These are phyloP conservation scores for Dendrobium nobile DNA, from an alignment of 106 monocot genomes.

Conservation along the genomic window DNA sequence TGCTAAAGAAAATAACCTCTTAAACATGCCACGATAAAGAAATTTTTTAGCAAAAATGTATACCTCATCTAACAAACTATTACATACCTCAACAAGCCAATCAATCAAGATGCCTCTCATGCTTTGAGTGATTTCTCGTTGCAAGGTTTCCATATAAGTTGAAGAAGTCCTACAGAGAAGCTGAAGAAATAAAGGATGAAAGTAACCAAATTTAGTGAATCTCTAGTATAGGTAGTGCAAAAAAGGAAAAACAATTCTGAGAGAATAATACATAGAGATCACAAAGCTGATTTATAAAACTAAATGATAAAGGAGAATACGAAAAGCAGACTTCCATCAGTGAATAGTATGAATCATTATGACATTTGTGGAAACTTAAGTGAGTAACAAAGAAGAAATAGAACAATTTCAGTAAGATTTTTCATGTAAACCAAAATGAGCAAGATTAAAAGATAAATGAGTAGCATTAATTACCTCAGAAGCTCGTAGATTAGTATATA, in stretches of 20 bases:
- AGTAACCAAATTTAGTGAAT: background rate
- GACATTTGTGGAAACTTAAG: background rate
- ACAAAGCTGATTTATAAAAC: background rate
- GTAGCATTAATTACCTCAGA: constrained; percentile 48
- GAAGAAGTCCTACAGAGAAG: constrained; percentile 46
- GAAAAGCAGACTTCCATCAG: background rate
- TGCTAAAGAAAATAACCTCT: background rate
- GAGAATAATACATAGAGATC: background rate
- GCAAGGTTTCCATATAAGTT: constrained; percentile 77
- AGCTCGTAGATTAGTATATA: constrained; percentile 55
- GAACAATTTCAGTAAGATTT: background rate
- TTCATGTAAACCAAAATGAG: background rate
- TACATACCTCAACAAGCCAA: constrained; percentile 93
- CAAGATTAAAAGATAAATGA: background rate
- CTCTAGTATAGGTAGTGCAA: background rate
- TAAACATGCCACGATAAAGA: background rate
- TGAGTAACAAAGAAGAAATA: background rate
- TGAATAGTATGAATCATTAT: background rate
- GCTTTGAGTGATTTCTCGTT: constrained; percentile 71
- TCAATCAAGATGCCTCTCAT: constrained; percentile 87
- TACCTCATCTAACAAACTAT: background rate
- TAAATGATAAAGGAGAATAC: background rate
- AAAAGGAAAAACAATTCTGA: background rate
- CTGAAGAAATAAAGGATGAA: constrained; percentile 30
- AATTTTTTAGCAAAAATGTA: background rate